A percentile compares a stretch with the other conserved stretches of the same genome.
Conservation (phyloP, 2,329 filamentous ascomycete genomes). For the Colletotrichum sp. region DNA sequence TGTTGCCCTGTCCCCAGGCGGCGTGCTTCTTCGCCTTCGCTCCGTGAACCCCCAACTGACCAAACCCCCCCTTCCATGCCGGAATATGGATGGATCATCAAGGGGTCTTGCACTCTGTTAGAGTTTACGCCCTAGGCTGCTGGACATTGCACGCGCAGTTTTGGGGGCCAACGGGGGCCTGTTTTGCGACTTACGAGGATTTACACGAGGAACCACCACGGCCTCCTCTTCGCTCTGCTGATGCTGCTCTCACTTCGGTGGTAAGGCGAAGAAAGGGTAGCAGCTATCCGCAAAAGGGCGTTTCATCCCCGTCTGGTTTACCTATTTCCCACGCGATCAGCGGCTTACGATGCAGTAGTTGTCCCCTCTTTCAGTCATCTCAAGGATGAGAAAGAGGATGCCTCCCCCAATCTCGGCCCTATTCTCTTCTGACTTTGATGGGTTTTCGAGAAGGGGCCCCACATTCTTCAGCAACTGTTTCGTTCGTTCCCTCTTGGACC, state of each 20-base stretch:
- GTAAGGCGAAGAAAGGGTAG: neutral
- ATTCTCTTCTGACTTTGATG: neutral
- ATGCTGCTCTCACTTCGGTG: neutral
- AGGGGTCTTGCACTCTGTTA: constrained; percentile 11
- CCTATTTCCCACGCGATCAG: neutral
- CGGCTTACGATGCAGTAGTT: neutral
- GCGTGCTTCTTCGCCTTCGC: neutral
- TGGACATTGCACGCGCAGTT: neutral
- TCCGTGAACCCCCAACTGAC: neutral
- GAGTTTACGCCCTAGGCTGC: constrained; percentile 4
- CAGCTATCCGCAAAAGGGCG: neutral
- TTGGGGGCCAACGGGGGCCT: neutral
- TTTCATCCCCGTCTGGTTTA: neutral
- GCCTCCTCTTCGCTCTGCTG: neutral
- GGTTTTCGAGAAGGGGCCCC: neutral
- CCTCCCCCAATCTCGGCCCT: neutral
- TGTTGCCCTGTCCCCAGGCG: neutral
- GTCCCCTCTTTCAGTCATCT: neutral
- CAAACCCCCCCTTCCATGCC: neutral
- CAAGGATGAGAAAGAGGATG: neutral
- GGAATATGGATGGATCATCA: constrained; percentile 12
- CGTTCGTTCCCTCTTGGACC: neutral
- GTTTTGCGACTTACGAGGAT: neutral
- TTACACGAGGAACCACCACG: neutral
- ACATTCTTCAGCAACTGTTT: constrained; percentile 14